Percentiles rank a stretch among this genome's conserved stretches.
Evolutionary conservation across 768 basidiomycete species (phyloP).

Genomic region (Leccinellum albellum): DNA sequence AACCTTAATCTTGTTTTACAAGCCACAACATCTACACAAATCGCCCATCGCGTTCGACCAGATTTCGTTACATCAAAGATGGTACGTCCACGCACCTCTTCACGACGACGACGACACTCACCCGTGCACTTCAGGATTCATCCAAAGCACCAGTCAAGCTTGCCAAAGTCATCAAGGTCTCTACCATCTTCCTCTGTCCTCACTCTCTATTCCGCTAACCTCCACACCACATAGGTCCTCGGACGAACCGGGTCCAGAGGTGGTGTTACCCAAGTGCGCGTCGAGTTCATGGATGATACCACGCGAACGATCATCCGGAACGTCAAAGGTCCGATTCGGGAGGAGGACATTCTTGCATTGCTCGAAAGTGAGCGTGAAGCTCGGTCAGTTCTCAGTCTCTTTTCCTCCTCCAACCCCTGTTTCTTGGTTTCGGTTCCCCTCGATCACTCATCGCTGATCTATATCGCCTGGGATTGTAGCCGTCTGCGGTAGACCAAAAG

Average conservation of each 20-base stretch:
- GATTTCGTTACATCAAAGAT: slow-evolving; percentile 13
- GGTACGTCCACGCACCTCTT: slow-evolving; percentile 13
- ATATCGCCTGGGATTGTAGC: background rate
- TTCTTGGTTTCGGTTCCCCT: background rate
- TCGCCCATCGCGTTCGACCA: background rate
- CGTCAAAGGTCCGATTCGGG: slow-evolving; percentile 96
- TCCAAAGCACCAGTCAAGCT: slow-evolving; percentile 94
- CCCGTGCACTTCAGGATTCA: slow-evolving; percentile 51
- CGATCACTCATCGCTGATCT: background rate
- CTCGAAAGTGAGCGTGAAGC: slow-evolving; percentile 99
- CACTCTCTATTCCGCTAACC: background rate
- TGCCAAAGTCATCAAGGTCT: slow-evolving; percentile 94
- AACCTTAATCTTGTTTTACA: slow-evolving; percentile 25
- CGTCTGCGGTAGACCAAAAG: slow-evolving; percentile 19
- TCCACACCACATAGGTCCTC: slow-evolving; percentile 55
- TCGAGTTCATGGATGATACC: slow-evolving; percentile 98
- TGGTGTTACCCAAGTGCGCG: slow-evolving; percentile 98
- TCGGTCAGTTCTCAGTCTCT: slow-evolving; percentile 59
- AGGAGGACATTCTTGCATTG: slow-evolving; percentile 94
- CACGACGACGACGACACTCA: background rate
- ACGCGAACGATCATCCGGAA: slow-evolving; percentile 96
- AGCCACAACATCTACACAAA: slow-evolving; percentile 12
- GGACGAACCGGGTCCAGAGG: slow-evolving; percentile 98
- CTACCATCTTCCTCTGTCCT: background rate
- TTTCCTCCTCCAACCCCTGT: background rate